Evolutionary conservation across 768 basidiomycete species (phyloP).

Genomic region (Mrakia blollopis): DNA sequence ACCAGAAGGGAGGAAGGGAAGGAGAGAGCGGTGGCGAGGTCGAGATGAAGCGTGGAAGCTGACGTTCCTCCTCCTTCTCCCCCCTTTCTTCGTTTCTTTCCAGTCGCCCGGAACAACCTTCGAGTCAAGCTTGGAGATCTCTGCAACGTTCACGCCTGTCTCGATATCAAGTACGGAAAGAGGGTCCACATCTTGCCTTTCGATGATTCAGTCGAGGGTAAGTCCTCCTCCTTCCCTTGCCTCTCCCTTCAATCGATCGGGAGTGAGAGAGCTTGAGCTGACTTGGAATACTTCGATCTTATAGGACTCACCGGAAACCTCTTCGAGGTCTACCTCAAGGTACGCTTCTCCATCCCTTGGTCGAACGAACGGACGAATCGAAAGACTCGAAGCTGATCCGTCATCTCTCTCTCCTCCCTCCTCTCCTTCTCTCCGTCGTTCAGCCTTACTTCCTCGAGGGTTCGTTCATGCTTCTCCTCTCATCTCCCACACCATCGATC

Average conservation of each 20-base stretch:
- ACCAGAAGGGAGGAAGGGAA: neutral
- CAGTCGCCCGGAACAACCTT: slow-evolving; percentile 96
- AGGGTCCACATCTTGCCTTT: slow-evolving; percentile 94
- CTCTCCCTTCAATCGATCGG: neutral
- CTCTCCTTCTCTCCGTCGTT: neutral
- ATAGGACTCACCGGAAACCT: slow-evolving; percentile 85
- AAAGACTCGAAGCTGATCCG: neutral
- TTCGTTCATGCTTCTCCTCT: slow-evolving; percentile 36
- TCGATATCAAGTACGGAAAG: slow-evolving; percentile 98
- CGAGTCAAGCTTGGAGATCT: slow-evolving; percentile 96
- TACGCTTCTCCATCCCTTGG: neutral
- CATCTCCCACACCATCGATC: neutral
- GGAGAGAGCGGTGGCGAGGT: neutral
- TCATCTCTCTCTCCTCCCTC: neutral
- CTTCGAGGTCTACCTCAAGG: slow-evolving; percentile 91
- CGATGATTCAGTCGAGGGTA: slow-evolving; percentile 94
- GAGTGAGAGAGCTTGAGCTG: neutral
- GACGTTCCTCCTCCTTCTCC: neutral
- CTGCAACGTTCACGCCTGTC: slow-evolving; percentile 89
- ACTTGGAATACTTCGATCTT: neutral
- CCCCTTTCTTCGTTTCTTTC: neutral
- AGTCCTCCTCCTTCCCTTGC: slow-evolving; percentile 22
- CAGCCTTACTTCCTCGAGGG: slow-evolving; percentile 95
- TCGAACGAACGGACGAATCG: neutral
- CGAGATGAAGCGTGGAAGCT: neutral